Percentiles rank a stretch among this genome's conserved stretches.
phyloP scores from a whole-genome alignment of 805 yeast genomes.

The Ogataea glucozyma region DNA sequence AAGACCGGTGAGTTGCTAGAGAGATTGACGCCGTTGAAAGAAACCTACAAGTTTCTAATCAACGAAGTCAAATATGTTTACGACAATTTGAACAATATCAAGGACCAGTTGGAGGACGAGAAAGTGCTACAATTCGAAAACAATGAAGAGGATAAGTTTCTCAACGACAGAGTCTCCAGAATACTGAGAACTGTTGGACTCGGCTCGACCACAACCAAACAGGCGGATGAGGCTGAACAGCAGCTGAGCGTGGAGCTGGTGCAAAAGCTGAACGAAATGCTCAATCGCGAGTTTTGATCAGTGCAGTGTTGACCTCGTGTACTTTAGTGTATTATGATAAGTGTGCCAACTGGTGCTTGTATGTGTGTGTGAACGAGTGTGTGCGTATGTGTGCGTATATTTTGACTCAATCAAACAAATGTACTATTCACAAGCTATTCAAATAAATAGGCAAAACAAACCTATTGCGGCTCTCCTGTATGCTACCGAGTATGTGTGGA shows the following conservation, averaged over 20 bases:
- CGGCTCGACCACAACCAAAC: not conserved
- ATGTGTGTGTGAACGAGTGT: too few species aligned
- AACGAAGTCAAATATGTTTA: conserved; percentile 27
- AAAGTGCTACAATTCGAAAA: conserved; percentile 11
- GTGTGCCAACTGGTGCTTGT: conserved; percentile 3
- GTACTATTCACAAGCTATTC: conserved; percentile 15
- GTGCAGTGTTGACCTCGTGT: not conserved
- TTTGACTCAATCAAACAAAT: conserved; percentile 4
- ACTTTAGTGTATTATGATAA: conserved; percentile 6
- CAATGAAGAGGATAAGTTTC: conserved; percentile 22
- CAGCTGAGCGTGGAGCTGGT: conserved; percentile 15
- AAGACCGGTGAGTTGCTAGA: conserved; percentile 11
- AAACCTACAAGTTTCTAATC: conserved; percentile 29
- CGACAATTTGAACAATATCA: conserved; percentile 18
- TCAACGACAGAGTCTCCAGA: conserved; percentile 20
- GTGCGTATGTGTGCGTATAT: not conserved
- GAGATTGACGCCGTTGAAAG: conserved; percentile 29
- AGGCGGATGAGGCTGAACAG: conserved; percentile 1
- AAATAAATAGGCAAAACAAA: not conserved
- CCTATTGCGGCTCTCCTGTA: too few species aligned
- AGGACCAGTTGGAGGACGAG: conserved; percentile 13
- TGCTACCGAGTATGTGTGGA: not conserved
- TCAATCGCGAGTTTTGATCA: conserved; percentile 10
- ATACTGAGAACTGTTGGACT: conserved; percentile 16
- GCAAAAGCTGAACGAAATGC: conserved; percentile 15